Evolutionary conservation across 2,329 filamentous ascomycete genomes (phyloP).

Genomic region (Raffaelea arxii): DNA sequence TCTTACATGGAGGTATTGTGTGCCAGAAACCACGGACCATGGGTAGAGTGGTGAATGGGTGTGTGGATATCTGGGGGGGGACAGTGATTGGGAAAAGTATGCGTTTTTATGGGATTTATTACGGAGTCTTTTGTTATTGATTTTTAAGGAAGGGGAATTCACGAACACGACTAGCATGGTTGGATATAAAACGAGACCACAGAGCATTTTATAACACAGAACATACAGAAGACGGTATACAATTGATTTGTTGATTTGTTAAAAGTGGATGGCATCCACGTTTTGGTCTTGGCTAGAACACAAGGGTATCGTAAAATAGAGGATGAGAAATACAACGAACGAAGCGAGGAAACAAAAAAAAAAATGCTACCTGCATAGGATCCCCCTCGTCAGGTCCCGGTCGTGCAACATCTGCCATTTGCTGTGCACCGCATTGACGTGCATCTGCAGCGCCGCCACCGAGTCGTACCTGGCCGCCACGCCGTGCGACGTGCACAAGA

Average conservation of each 20-base stretch:
- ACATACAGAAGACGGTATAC: too few relatives aligned
- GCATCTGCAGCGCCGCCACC: constrained; percentile 20
- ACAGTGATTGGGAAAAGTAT: neutral
- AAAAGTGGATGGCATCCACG: too few relatives aligned
- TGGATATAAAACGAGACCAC: too few relatives aligned
- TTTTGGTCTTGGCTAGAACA: too few relatives aligned
- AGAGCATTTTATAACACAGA: too few relatives aligned
- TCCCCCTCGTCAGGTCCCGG: constrained; percentile 17
- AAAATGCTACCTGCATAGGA: neutral
- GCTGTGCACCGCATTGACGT: constrained; percentile 26
- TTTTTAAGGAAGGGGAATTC: too few relatives aligned
- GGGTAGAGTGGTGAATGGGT: constrained; percentile 12
- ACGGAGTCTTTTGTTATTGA: too few relatives aligned
- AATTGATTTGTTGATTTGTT: too few relatives aligned
- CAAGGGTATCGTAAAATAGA: neutral
- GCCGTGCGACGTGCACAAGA: constrained; percentile 28
- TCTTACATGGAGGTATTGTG: constrained; percentile 23
- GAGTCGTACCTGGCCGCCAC: constrained; percentile 22
- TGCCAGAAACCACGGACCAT: constrained; percentile 12
- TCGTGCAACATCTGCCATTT: constrained; percentile 35
- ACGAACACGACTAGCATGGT: too few relatives aligned
- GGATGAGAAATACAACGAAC: neutral
- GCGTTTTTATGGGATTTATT: too few relatives aligned
- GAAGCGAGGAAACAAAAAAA: neutral
- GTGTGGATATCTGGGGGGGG: neutral